Evolutionary conservation across 2,329 filamentous ascomycete species (phyloP).

Genomic region (Aspergillus puulaauensis): DNA sequence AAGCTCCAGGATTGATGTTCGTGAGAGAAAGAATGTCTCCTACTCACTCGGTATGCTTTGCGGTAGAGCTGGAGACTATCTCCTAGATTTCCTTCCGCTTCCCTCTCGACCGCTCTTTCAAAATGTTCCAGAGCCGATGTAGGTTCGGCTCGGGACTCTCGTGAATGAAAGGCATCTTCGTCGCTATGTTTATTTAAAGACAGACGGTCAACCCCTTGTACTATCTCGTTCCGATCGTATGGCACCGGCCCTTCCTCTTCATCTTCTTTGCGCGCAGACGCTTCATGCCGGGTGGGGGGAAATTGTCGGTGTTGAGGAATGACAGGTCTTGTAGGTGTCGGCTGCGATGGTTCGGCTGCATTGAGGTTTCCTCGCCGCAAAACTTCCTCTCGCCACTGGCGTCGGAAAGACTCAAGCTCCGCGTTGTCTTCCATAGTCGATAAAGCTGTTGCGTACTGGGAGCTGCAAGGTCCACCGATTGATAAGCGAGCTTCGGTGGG

Average conservation of each 20-base stretch:
- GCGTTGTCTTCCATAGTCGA: constrained; percentile 51
- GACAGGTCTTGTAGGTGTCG: constrained; percentile 16
- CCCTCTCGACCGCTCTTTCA: constrained; percentile 85
- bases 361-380: constrained; percentile 45
- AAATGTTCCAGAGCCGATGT: constrained; percentile 86
- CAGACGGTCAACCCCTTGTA: constrained; percentile 37
- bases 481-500: constrained; percentile 19
- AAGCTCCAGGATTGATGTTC: constrained; percentile 7
- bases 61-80: constrained; percentile 88
- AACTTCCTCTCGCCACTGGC: constrained; percentile 83
- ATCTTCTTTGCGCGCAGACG: constrained; percentile 39
- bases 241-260: constrained; percentile 23
- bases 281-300: constrained; percentile 42
- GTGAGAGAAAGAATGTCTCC: neutral
- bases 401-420: constrained; percentile 82
- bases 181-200: constrained; percentile 30
- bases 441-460: constrained; percentile 23
- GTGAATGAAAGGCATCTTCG: constrained; percentile 40
- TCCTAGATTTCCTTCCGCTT: constrained; percentile 78
- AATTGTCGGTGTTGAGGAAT: constrained; percentile 27
- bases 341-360: constrained; percentile 14
- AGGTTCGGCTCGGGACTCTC: constrained; percentile 50
- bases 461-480: constrained; percentile 15
- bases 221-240: constrained; percentile 30
- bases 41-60: constrained; percentile 75